Evolutionary conservation across 345 rosid genomes (phyloP).

Genomic region (Boechera divaricarpa): DNA sequence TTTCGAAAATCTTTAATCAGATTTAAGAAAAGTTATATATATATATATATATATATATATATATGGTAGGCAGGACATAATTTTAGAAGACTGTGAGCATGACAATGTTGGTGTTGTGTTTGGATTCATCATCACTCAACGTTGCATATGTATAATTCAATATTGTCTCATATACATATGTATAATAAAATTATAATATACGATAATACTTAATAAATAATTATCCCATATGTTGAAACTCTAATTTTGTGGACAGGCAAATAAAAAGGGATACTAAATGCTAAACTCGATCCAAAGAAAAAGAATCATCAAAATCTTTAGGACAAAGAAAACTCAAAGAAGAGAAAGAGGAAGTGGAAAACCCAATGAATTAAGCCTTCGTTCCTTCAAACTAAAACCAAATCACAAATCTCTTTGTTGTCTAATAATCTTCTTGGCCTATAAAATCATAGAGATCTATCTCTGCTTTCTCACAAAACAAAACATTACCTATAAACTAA

Average conservation of each 20-base stretch:
- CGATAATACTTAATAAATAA: background rate
- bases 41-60: background rate
- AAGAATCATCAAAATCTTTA: conserved; percentile 43
- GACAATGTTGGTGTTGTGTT: background rate
- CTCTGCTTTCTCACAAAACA: conserved; percentile 35
- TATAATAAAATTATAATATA: background rate
- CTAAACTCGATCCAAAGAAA: conserved; percentile 41
- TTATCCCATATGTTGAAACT: background rate
- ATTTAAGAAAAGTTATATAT: background rate
- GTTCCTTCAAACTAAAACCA: conserved; percentile 43
- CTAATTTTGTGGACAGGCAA: conserved; percentile 31
- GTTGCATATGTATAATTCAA: conserved; percentile 18
- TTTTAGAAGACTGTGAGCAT: background rate
- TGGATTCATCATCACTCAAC: conserved; percentile 15
- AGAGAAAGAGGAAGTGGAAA: conserved; percentile 43
- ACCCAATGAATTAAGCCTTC: conserved; percentile 44
- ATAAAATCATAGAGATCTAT: conserved; percentile 31
- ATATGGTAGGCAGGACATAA: background rate
- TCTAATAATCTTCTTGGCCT: conserved; percentile 32
- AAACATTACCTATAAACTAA: conserved; percentile 36
- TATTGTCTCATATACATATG: background rate
- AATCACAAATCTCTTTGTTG: conserved; percentile 30
- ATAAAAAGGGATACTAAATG: conserved; percentile 25
- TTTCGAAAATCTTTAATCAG: background rate
- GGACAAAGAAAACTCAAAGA: conserved; percentile 45